These are phyloP conservation scores for Isatis tinctoria DNA, from an alignment of 345 rosid genomes.

Conservation along the genomic window DNA sequence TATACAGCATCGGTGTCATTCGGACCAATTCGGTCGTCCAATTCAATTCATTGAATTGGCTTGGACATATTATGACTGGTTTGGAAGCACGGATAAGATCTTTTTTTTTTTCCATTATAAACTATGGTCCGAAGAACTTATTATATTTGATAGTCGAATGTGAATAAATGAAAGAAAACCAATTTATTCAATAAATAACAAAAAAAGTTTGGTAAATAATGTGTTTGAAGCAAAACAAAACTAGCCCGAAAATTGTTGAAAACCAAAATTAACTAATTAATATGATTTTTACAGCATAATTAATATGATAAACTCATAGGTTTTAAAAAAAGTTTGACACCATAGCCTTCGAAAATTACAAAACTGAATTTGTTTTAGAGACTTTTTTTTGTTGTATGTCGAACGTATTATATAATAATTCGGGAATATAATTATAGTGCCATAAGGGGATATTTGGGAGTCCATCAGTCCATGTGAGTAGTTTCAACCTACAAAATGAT, in stretches of 20 bases:
- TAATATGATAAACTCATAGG: not conserved
- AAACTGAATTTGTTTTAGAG: not conserved
- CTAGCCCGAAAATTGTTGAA: not conserved
- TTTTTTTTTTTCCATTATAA: not conserved
- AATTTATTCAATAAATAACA: not conserved
- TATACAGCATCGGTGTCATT: not conserved
- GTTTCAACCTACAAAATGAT: conserved; percentile 13
- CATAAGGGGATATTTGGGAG: not conserved
- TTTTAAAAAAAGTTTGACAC: not conserved
- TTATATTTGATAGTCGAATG: not conserved
- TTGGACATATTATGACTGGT: not conserved
- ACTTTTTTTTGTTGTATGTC: not conserved
- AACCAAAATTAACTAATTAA: not conserved
- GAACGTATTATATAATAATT: not conserved
- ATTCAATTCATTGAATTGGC: not conserved
- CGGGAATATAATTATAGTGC: not conserved
- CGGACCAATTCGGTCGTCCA: not conserved
- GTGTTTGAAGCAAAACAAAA: not conserved
- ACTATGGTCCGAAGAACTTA: not conserved
- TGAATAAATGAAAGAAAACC: not conserved
- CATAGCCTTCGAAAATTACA: not conserved
- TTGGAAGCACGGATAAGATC: not conserved
- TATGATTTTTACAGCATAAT: not conserved
- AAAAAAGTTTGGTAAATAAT: not conserved
- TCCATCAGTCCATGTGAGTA: conserved; percentile 15